Evolutionary conservation across 1,139 yeast genomes (phyloP), one percentile per base, ranked within the genome.

Genomic region (Zygoascus hellenicus): DNA sequence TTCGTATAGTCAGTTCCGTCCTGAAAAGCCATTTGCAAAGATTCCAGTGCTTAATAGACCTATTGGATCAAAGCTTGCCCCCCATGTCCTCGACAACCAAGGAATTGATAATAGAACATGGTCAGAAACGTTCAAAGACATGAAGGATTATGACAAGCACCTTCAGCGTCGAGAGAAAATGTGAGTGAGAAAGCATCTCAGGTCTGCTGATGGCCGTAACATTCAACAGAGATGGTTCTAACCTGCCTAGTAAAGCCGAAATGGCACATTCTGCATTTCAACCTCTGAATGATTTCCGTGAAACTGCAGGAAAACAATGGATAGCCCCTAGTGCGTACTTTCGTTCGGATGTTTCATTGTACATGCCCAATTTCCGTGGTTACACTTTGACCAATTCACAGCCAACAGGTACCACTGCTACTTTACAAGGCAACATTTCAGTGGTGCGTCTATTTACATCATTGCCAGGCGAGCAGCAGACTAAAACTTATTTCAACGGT

Each of bases 231-330:
- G 14, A 19, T 5, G 26, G 5, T 14, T n/a, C 43, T 28, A 26
- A 14, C n/a, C 2, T 19, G 10, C 55, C 76, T 64, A 66, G 88
- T 73, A 51, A 68, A 86, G 76, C 79, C 51, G 97, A 89, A 63
- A 76, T 89, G 55, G 79, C 86, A 34, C 87, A 83, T 59, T 85
- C 96, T n/a, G 89, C 94, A 22, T 81, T 88, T 71, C 83, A 83
- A 58, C 95, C 89, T 56, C 75, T 88, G 55, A 83, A 86, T 59
- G 81, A 86, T 1, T 90, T 81, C 62, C 72, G 83, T 45, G 83
- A 83, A 56, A 85, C 94, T 2, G 78, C 81, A 39, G 97, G 97
- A 32, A 88, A 89, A 67, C 74, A 89, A 55, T 92, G 89, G 68
- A 71, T 76, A 14, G 80, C 96, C 0, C 97, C 97, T 0, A 70